Conservation (phyloP, 345 rosid genomes). For the Orychophragmus violaceus region DNA sequence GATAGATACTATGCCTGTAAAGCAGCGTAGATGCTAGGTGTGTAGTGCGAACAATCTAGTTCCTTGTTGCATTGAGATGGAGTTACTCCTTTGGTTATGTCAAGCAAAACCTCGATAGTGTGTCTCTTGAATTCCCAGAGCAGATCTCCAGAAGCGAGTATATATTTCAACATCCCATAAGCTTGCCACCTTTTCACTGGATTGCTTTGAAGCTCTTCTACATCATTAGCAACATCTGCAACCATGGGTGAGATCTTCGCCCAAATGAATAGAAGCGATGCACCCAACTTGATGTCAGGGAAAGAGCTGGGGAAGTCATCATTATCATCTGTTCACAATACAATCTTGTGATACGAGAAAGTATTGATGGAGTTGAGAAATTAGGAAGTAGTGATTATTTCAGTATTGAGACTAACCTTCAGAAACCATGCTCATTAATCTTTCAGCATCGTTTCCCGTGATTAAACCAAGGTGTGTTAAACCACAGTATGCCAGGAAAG, state of each 20-base stretch:
- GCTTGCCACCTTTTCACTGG: slow-evolving; percentile 73
- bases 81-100: slow-evolving; percentile 42
- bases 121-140: slow-evolving; percentile 68
- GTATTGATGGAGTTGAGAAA: neutral
- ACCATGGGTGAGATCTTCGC: slow-evolving; percentile 36
- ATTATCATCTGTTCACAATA: slow-evolving; percentile 37
- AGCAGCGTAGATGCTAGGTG: slow-evolving; percentile 56
- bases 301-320: slow-evolving; percentile 41
- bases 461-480: slow-evolving; percentile 61
- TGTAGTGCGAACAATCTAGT: slow-evolving; percentile 45
- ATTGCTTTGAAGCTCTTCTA: slow-evolving; percentile 48
- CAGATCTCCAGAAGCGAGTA: slow-evolving; percentile 48
- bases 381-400: slow-evolving; percentile 4
- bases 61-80: slow-evolving; percentile 29
- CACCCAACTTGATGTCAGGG: slow-evolving; percentile 62
- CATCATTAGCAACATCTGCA: slow-evolving; percentile 38
- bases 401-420: slow-evolving; percentile 39
- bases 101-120: slow-evolving; percentile 57
- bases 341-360: neutral
- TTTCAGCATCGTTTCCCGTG: slow-evolving; percentile 54
- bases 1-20: slow-evolving; percentile 50
- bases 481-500: slow-evolving; percentile 47
- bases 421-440: slow-evolving; percentile 30
- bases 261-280: slow-evolving; percentile 64
- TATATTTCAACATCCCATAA: slow-evolving; percentile 60